Conservation (phyloP, 208 protist species). For the Wallacemonas sp. region DNA sequence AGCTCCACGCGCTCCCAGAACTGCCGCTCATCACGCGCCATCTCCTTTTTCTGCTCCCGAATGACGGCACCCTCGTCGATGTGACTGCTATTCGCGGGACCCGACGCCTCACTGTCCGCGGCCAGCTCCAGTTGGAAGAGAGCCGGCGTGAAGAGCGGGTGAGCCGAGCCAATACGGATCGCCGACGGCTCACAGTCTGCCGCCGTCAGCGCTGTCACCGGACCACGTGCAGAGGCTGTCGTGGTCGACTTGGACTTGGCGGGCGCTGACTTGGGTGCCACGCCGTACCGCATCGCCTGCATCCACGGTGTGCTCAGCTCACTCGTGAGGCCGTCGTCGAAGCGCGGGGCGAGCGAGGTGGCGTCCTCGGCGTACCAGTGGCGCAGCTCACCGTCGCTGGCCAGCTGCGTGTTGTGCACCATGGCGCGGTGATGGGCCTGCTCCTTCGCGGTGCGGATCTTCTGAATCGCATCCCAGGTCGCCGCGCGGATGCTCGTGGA, state of each 20-base stretch:
- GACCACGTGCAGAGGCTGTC: neutral
- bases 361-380: slow-evolving; percentile 87
- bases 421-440: slow-evolving; percentile 62
- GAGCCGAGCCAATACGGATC: slow-evolving; percentile 71
- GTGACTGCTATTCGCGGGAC: slow-evolving; percentile 14
- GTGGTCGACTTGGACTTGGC: neutral
- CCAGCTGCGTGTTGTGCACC: slow-evolving; percentile 53
- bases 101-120: neutral
- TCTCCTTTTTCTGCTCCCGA: slow-evolving; percentile 72
- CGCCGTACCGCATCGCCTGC: slow-evolving; percentile 71
- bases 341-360: slow-evolving; percentile 54
- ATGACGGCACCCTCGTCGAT: slow-evolving; percentile 43
- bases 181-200: slow-evolving; percentile 44
- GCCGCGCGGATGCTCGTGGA: slow-evolving; percentile 68
- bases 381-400: slow-evolving; percentile 32
- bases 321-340: slow-evolving; percentile 54
- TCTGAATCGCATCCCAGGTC: slow-evolving; percentile 63
- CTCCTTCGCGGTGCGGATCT: slow-evolving; percentile 69
- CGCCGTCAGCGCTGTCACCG: slow-evolving; percentile 37
- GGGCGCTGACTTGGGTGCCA: neutral
- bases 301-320: slow-evolving; percentile 77
- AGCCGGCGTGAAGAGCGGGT: slow-evolving; percentile 66
- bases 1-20: slow-evolving; percentile 90
- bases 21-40: slow-evolving; percentile 70
- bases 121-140: slow-evolving; percentile 71